Evolutionary conservation across 306 rosid genomes (phyloP).

Genomic region (Glycyrrhiza uralensis): DNA sequence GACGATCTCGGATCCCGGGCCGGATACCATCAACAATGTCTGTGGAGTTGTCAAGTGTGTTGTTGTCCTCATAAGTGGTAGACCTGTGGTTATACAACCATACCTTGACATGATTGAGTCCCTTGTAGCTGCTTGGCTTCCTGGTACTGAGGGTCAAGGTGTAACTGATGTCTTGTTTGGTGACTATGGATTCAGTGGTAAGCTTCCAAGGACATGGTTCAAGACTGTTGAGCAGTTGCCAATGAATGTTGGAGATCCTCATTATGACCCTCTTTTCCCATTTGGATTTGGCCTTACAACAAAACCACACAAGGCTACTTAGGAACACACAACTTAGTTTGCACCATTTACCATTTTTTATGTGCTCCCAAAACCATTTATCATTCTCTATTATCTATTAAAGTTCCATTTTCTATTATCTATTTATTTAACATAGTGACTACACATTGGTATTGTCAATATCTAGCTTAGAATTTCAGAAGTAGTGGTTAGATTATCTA

Average conservation of each 20-base stretch:
- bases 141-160: slow-evolving; percentile 38
- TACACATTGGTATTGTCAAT: not conserved
- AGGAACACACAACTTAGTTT: not conserved
- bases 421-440: not conserved
- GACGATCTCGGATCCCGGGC: slow-evolving; percentile 23
- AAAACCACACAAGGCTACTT: not conserved
- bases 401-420: no score
- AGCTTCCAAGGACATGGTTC: slow-evolving; percentile 40
- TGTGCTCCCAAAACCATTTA: no score
- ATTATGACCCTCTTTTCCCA: slow-evolving; percentile 40
- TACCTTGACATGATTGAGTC: slow-evolving; percentile 9
- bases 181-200: slow-evolving; percentile 39
- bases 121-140: slow-evolving; percentile 49
- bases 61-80: slow-evolving; percentile 27
- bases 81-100: slow-evolving; percentile 38
- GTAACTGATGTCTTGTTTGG: slow-evolving; percentile 41
- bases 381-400: no score
- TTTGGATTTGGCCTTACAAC: slow-evolving; percentile 48
- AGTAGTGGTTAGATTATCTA: no score
- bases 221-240: slow-evolving; percentile 37
- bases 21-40: slow-evolving; percentile 21
- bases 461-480: not conserved
- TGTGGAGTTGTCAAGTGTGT: slow-evolving; percentile 33
- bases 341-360: not conserved
- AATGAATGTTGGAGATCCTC: slow-evolving; percentile 39